These are phyloP conservation scores for Wickerhamiella allomyrinae DNA, from an alignment of 805 yeast genomes.

Conservation along the genomic window DNA sequence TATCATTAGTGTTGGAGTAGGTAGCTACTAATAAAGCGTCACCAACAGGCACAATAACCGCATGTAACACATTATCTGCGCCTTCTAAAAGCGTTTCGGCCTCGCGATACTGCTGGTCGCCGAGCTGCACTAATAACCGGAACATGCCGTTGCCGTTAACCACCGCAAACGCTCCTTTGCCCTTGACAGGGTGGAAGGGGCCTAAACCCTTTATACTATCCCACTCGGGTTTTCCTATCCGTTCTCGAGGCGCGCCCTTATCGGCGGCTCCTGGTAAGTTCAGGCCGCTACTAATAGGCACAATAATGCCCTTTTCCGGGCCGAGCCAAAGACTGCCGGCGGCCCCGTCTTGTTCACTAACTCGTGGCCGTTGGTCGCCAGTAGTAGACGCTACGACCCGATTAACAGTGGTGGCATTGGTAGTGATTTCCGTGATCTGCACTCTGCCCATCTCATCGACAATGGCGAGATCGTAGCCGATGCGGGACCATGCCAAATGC, in stretches of 20 bases:
- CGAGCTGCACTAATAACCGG: slow-evolving; percentile 41
- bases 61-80: slow-evolving; percentile 18
- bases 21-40: slow-evolving; percentile 20
- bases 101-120: slow-evolving; percentile 15
- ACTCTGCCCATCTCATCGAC: slow-evolving; percentile 59
- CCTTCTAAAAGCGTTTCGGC: slow-evolving; percentile 16
- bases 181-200: slow-evolving; percentile 49
- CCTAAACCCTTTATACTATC: slow-evolving; percentile 39
- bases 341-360: slow-evolving; percentile 20
- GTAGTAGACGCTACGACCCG: slow-evolving; percentile 16
- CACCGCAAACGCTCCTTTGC: slow-evolving; percentile 58
- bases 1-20: slow-evolving; percentile 13
- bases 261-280: background rate
- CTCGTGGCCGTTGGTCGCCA: slow-evolving; percentile 17
- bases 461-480: slow-evolving; percentile 70
- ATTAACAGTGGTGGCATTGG: slow-evolving; percentile 1
- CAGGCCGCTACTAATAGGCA: slow-evolving; percentile 4
- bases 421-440: slow-evolving; percentile 31
- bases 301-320: slow-evolving; percentile 44
- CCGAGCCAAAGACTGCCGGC: slow-evolving; percentile 60
- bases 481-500: slow-evolving; percentile 58
- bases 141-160: slow-evolving; percentile 50
- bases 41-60: slow-evolving; percentile 17
- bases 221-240: slow-evolving; percentile 24
- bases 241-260: slow-evolving; percentile 5